These are phyloP conservation scores for Tolypocladium ovalisporum DNA, from an alignment of 2,329 filamentous ascomycete genomes.

Conservation along the genomic window DNA sequence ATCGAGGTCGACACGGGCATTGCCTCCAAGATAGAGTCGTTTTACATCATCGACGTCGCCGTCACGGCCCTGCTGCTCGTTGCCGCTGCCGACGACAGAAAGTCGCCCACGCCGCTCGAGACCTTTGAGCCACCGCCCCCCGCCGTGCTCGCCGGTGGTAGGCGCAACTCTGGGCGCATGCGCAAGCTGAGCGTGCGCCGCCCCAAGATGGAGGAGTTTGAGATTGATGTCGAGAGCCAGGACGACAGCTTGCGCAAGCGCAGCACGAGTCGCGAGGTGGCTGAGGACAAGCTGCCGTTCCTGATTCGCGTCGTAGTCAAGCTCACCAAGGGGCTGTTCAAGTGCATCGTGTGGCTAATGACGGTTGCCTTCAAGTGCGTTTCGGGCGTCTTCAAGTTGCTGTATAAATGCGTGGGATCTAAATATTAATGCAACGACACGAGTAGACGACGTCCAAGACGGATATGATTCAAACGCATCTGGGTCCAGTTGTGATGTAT, in stretches of 20 bases:
- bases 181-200: slow-evolving; percentile 22
- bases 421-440: slow-evolving; percentile 21
- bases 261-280: slow-evolving; percentile 24
- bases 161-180: slow-evolving; percentile 11
- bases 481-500: neutral
- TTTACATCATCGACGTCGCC: slow-evolving; percentile 52
- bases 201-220: slow-evolving; percentile 43
- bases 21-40: slow-evolving; percentile 47
- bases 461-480: neutral
- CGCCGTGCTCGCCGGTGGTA: slow-evolving; percentile 11
- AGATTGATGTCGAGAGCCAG: slow-evolving; percentile 53
- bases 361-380: slow-evolving; percentile 44
- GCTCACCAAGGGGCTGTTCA: slow-evolving; percentile 41
- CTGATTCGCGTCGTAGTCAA: slow-evolving; percentile 37
- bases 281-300: slow-evolving; percentile 39
- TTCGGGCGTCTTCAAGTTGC: slow-evolving; percentile 34
- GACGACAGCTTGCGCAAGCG: slow-evolving; percentile 28
- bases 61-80: slow-evolving; percentile 50
- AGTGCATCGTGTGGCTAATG: slow-evolving; percentile 46
- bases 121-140: slow-evolving; percentile 49
- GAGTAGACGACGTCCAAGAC: neutral
- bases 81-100: slow-evolving; percentile 44
- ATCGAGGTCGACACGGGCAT: slow-evolving; percentile 52
- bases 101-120: slow-evolving; percentile 29
- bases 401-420: slow-evolving; percentile 39